Percentiles rank a stretch among this genome's conserved stretches.
Conservation (phyloP, 2,329 filamentous ascomycete species). For the Ascochyta clinopodiicola region DNA sequence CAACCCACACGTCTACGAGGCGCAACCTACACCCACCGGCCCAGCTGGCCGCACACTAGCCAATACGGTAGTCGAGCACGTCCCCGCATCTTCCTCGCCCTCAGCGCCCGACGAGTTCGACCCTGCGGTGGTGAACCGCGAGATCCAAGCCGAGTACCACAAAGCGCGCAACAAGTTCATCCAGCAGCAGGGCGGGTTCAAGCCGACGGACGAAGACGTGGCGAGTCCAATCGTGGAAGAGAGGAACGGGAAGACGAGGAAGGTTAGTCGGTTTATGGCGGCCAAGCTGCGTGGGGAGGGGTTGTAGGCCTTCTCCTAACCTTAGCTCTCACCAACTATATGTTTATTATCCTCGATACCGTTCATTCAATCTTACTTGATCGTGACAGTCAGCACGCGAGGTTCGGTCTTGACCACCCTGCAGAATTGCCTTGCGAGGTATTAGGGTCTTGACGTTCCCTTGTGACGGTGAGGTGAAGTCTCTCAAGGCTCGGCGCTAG, state of each 20-base stretch:
- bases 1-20: conserved; percentile 31
- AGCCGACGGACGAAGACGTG: conserved; percentile 69
- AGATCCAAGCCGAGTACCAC: conserved; percentile 84
- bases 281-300: conserved; percentile 60
- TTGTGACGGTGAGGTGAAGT: too few species aligned
- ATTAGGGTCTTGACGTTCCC: too few species aligned
- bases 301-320: conserved; percentile 25
- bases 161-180: conserved; percentile 83
- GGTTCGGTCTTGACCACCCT: too few species aligned
- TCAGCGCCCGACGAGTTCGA: conserved; percentile 63
- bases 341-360: too few species aligned
- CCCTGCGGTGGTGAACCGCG: conserved; percentile 72
- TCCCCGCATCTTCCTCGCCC: conserved; percentile 42
- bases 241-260: conserved; percentile 64
- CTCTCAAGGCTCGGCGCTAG: too few species aligned
- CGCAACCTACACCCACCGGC: conserved; percentile 45
- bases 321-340: too few species aligned
- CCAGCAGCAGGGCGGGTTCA: conserved; percentile 81
- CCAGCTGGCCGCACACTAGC: conserved; percentile 63
- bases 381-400: too few species aligned
- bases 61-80: conserved; percentile 63
- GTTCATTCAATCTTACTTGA: too few species aligned
- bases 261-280: conserved; percentile 76
- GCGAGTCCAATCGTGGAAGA: conserved; percentile 71
- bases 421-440: too few species aligned